These are phyloP conservation scores for Rubia tinctorum DNA, from an alignment of 305 asterid genomes.

Conservation along the genomic window DNA sequence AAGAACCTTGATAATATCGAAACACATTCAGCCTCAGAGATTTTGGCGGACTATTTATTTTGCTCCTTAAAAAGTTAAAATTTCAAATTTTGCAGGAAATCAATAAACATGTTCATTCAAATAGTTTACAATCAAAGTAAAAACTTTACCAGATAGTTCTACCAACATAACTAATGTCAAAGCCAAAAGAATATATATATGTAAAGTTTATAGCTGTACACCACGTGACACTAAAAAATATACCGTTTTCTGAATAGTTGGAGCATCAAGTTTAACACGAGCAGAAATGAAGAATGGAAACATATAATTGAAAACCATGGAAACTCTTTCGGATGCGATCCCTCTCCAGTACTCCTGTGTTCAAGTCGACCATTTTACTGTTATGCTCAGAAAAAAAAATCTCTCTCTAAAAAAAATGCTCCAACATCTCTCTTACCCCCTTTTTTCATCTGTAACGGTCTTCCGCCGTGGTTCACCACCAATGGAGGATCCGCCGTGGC, in stretches of 20 bases:
- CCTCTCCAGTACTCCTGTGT: background rate
- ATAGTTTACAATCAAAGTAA: background rate
- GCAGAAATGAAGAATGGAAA: background rate
- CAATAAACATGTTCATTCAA: background rate
- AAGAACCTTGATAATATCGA: background rate
- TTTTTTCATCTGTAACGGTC: too few species aligned
- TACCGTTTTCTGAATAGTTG: background rate
- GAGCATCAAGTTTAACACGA: background rate
- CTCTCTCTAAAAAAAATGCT: too few species aligned
- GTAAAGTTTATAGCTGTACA: background rate
- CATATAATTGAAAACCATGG: background rate
- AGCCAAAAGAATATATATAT: background rate
- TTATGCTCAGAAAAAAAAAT: too few species aligned
- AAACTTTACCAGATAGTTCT: background rate
- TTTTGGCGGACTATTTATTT: background rate
- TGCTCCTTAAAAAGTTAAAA: background rate
- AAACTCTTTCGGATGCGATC: background rate
- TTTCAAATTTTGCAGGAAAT: background rate
- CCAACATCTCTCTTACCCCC: too few species aligned
- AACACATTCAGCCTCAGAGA: background rate
- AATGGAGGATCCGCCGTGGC: too few species aligned
- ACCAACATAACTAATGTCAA: background rate
- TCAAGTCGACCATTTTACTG: background rate
- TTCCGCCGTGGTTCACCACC: too few species aligned
- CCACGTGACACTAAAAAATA: background rate